Base-by-base conservation (phyloP, 2,329 filamentous ascomycete species). In the Aureobasidium lini region DNA sequence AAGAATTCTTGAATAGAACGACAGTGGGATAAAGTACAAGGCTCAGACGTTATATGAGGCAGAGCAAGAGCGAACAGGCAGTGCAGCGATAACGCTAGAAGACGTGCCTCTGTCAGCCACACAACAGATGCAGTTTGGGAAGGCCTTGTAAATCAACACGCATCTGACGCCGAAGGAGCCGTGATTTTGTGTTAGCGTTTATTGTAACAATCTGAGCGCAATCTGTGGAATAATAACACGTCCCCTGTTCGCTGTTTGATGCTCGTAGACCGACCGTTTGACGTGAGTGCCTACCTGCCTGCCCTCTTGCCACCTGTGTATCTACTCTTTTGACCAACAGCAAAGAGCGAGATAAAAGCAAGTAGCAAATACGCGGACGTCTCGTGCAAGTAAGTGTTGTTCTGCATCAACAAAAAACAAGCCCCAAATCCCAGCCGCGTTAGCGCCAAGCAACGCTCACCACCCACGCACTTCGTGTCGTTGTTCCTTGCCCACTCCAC, bases 161-260 rank as follows among this genome's bases (percentile, higher is more conserved):
- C 23, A 23, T 49, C 47, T 15, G 23, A 40, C 36, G 23, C 36
- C 34, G 34, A 37, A 36, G 34, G 18, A 31, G 49, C 49, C 49
- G 39, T 54, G 50, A n/a, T 54, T 37, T 44, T 36, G 39, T 44
- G 37, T 39, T 54, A 54, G 50, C 50, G 50, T 54, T 23, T 23
- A 23, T 23, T 54, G 28, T 40, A 8, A 42, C 29, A 42, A 54
- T 42, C 50, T 54, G 37, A 18, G 29, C 50, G 50, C 50, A 54
- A 44, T 54, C 50, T 54, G 39, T 53, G 34, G 23, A 23, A 23
- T 43, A 54, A 54, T 54, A 44, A 54, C 50, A 54, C 50, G 50
- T 54, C 50, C 39, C 39, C 29, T 32, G 37, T 54, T 23, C 37
- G 37, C 50, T 39, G 49, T 29, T 53, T 53, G 49, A 40, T 32